A percentile compares a stretch with the other conserved stretches of the same genome.
Evolutionary conservation across 176 grass and related monocot genomes (phyloP).

Genomic region (Pharus latifolius): DNA sequence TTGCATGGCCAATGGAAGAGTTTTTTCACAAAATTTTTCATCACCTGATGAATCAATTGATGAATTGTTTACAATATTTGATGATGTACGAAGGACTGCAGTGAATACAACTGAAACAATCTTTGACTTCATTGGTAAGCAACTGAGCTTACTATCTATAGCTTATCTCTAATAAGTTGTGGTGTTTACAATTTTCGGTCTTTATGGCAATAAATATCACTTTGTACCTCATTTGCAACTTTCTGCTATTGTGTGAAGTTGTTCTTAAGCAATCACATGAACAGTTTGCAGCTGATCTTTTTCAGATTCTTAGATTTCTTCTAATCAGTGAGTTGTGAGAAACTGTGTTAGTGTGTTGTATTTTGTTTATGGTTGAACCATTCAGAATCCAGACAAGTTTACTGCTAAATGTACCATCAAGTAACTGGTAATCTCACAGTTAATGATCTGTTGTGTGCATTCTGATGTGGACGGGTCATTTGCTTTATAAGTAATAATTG

Average conservation of each 20-base stretch:
- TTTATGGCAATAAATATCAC: no score
- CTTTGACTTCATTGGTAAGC: constrained; percentile 72
- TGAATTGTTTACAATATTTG: constrained; percentile 86
- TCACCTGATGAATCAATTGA: constrained; percentile 35
- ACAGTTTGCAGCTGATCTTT: neutral
- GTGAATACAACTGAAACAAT: constrained; percentile 47
- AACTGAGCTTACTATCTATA: neutral
- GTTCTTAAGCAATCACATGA: neutral
- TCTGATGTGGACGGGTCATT: neutral
- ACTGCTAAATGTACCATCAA: neutral
- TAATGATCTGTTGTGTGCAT: neutral
- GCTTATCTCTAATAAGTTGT: neutral
- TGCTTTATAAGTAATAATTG: neutral
- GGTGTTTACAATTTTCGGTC: neutral
- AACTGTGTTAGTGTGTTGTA: neutral
- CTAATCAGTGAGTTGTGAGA: neutral
- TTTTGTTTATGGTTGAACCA: neutral
- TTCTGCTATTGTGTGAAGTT: neutral
- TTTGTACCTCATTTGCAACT: no score
- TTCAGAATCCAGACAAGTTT: neutral
- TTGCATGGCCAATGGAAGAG: constrained; percentile 30
- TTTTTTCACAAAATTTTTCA: constrained; percentile 17
- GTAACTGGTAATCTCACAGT: neutral
- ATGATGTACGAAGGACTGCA: constrained; percentile 68
- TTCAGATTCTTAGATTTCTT: neutral